Conservation (phyloP, 768 basidiomycete species). For the Boletus rubescentipes region DNA sequence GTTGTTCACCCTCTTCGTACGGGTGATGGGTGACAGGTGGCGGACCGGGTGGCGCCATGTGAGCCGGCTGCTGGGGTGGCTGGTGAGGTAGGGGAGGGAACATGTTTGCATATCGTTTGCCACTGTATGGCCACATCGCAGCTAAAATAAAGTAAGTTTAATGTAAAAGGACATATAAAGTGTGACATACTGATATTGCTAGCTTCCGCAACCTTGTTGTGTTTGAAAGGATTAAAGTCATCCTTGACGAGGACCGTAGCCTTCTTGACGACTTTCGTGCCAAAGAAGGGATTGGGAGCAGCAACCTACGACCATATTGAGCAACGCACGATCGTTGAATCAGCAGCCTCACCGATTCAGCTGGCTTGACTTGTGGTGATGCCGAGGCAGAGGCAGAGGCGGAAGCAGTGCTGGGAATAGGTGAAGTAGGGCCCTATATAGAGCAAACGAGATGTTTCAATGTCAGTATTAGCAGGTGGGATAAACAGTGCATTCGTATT, state of each 20-base stretch:
- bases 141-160: constrained; percentile 39
- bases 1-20: constrained; percentile 76
- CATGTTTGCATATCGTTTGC: constrained; percentile 80
- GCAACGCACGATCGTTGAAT: not conserved
- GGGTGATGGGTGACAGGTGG: constrained; percentile 71
- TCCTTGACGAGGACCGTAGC: constrained; percentile 84
- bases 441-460: constrained; percentile 5
- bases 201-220: constrained; percentile 76
- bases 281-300: constrained; percentile 87
- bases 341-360: constrained; percentile 46
- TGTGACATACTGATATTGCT: constrained; percentile 64
- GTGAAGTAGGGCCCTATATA: constrained; percentile 46
- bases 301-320: constrained; percentile 33
- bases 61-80: constrained; percentile 63
- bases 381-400: constrained; percentile 47
- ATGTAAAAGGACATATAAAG: not conserved
- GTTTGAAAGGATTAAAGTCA: constrained; percentile 97
- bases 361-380: constrained; percentile 62
- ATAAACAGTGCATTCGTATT: constrained; percentile 25
- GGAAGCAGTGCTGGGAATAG: constrained; percentile 41
- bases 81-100: constrained; percentile 65
- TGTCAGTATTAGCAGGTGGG: constrained; percentile 17
- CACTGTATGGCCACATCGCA: constrained; percentile 83
- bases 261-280: constrained; percentile 74
- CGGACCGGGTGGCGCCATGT: constrained; percentile 65